Evolutionary conservation across 2,329 filamentous ascomycete species (phyloP), one percentile per base, ranked within the genome.

Genomic region (Aspergillus sp.): DNA sequence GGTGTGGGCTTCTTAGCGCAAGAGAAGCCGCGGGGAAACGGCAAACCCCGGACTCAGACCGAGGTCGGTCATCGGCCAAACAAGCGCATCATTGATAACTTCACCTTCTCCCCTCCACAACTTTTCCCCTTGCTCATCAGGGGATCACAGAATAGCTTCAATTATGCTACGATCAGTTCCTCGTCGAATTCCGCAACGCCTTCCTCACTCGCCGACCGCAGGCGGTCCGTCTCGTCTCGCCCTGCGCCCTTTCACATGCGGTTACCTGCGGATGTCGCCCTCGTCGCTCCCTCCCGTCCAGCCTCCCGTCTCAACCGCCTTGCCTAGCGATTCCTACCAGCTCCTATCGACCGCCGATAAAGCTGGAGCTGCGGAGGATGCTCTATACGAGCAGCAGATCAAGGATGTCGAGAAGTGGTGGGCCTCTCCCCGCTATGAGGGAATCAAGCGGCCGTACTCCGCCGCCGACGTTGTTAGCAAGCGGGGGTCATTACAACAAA

Each of bases 401-500:
- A 85, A 89, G 71, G 90, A 95, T 70, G 92, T 98, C 13, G 87
- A 93, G 76, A 85, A 89, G 30, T 98, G 94, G 95, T 99, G 94
- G 94, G 85, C 86, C 22, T 90, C 89, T 46, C 89, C 92, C 7
- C 88, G 95, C 60, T 99, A 88, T 76, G 85, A 90, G 67, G 94
- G 91, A 63, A 97, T 98, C 82, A 95, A 91, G 82, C 86, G 95
- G 50, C 93, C 94, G 11, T 99, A 98, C 77, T 90, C 89, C 19
- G 91, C 93, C 1, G 91, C 89, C 70, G 93, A 97, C 80, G 90
- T 99, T 6, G 94, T 97, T 64, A 93, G 90, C 78, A 98, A 98
- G 82, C 86, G 95, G 64, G 95, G 95, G 9, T 89, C 92, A 7
- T 85, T 97, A 68, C 88, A 92, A 72, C 91, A 97, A 74, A 87